Base-by-base conservation (phyloP, 495 filamentous ascomycete genomes). In the Penicillium desertorum region DNA sequence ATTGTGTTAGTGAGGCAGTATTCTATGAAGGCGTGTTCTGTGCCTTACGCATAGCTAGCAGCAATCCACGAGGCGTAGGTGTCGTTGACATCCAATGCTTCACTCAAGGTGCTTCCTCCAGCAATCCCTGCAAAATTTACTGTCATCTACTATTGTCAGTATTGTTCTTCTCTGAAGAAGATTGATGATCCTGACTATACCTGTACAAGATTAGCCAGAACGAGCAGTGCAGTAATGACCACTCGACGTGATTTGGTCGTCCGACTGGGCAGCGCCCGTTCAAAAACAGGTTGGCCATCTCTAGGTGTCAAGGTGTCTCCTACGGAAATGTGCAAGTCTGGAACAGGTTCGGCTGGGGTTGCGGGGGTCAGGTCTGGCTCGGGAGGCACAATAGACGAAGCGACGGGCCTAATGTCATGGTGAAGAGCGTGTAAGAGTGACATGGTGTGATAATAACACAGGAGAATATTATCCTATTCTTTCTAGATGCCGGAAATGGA, bases 81-180 rank as follows among this genome's bases (percentile, higher is more conserved):
- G 16, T 59, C 42, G 3, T 69, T 51, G 5, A 57, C 61, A 4
- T 58, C 50, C 41, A 71, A 59, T 10, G 69, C 54, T 37, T 67
- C 34, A 32, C 51, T 62, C 37, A 71, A 54, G n/a, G 41, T 48
- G 20, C 61, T 65, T n/a, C 69, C 69, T n/a, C 69, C 69, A 20
- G 69, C 69, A 37, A 69, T 49, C 0, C 66, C 69, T 2, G 69
- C 59, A 29, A 71, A 71, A 42, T 69, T 71, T 0, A 69, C 69
- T 2, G 63, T 69, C 69, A 71, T 71, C 69, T 71, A 39, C 3
- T 1, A 3, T 1, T 0, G 3, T 55, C 19, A 60, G 43, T n/a
- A 23, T 51, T 1, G 1, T 20, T 45, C 1, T 9, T 1, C 29
- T 17, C 14, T 42, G 5, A n/a, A 11, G 6, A 12, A 25, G 10